Base-by-base conservation (phyloP, 192 early-diverging fungal species). In the Rhizoclosmatium globosum region DNA sequence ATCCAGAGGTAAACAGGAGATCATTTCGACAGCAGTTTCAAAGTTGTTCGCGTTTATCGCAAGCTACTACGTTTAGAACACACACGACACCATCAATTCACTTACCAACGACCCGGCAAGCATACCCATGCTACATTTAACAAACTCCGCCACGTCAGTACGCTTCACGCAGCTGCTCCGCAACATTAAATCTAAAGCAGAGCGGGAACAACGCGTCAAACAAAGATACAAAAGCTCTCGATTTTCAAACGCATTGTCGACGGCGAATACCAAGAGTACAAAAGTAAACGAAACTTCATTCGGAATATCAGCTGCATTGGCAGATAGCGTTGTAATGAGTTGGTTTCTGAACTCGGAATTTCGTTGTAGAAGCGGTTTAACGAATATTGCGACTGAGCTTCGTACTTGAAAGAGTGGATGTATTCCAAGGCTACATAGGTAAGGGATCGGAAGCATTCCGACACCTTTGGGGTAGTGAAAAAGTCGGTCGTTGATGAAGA, bases 211-310 rank as follows among this genome's bases (percentile, higher is more conserved):
- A 3, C 41, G 44, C n/a, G 74, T 45, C 47, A 76, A 23, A 59
- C 47, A 64, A 59, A 66, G 45, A 59, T 67, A 76, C 31, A 76
- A 56, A 31, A 76, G 47, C 48, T 76, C 48, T 53, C n/a, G 48
- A 31, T 41, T 62, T 13, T 76, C 62, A 17, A 76, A 17, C 17
- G 3, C 31, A 19, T 76, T 50, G 0, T 38, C 72, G 47, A 76
- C 4, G n/a, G 21, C 39, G 31, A 76, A 56, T 19, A 74, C 46
- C 57, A 74, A 44, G 4, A 39, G 11, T 15, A 74, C 72, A 61
- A 74, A 2, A 19, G 72, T 31, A n/a, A n/a, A n/a, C n/a, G n/a
- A n/a, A n/a, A n/a, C n/a, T n/a, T n/a, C n/a, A n/a, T n/a, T n/a
- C n/a, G n/a, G n/a, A n/a, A n/a, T n/a, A n/a, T n/a, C n/a, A n/a